phyloP scores from a whole-genome alignment of 345 rosid species.

The Salix brachista region DNA sequence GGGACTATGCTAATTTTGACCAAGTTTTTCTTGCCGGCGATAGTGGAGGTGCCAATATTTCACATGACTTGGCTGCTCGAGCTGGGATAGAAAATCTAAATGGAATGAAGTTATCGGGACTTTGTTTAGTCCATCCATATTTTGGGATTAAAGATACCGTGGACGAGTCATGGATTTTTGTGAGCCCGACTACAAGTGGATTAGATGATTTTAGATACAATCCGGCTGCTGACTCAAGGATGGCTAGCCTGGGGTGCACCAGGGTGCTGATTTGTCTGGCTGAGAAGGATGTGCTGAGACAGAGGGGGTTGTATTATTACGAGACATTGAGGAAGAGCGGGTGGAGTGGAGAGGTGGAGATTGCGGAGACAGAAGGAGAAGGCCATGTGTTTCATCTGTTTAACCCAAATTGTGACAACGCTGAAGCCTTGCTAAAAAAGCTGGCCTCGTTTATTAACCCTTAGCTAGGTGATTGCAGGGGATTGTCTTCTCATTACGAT shows the following conservation, averaged over 20 bases:
- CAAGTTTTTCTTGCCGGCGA: conserved; percentile 7
- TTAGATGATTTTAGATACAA: conserved; percentile 31
- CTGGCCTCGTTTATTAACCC: not conserved
- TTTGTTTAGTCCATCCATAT: conserved; percentile 33
- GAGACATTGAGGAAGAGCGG: conserved; percentile 29
- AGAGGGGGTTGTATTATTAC: conserved; percentile 9
- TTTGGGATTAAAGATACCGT: conserved; percentile 26
- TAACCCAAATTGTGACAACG: conserved; percentile 14
- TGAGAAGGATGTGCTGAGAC: conserved; percentile 16
- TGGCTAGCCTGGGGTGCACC: conserved; percentile 2
- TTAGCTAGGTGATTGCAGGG: not conserved
- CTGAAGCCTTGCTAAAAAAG: conserved; percentile 17
- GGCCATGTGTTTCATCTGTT: conserved; percentile 31
- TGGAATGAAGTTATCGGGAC: conserved; percentile 18
- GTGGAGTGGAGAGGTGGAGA: conserved; percentile 29
- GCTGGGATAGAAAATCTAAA: not conserved
- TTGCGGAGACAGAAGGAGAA: conserved; percentile 24
- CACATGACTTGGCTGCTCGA: not conserved
- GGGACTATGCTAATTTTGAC: not conserved
- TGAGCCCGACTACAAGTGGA: conserved; percentile 23
- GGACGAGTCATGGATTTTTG: conserved; percentile 21
- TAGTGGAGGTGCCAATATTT: conserved; percentile 8
- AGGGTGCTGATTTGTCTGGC: conserved; percentile 22
- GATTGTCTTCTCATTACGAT: too few relatives aligned
- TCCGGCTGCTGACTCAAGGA: conserved; percentile 15